Conservation (phyloP, 106 monocot species). For the Vanilla planifolia region DNA sequence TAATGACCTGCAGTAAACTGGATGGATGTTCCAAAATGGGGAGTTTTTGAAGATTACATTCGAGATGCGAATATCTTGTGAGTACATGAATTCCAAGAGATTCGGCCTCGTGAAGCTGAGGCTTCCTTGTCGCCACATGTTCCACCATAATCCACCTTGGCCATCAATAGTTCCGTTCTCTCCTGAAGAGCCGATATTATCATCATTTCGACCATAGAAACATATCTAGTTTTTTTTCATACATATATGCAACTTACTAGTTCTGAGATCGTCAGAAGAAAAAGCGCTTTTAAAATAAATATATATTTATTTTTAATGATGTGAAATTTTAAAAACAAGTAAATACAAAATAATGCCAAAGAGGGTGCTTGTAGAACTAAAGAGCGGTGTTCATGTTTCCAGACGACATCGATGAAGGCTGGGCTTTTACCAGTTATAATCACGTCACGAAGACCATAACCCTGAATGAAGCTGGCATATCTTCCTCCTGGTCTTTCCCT, state of each 20-base stretch:
- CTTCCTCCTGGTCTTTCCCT: slow-evolving; percentile 75
- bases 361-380: too few species aligned
- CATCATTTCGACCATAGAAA: too few species aligned
- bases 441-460: slow-evolving; percentile 59
- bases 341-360: too few species aligned
- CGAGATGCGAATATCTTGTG: slow-evolving; percentile 39
- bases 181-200: too few species aligned
- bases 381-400: too few species aligned
- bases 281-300: too few species aligned
- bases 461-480: slow-evolving; percentile 72
- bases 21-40: slow-evolving; percentile 58
- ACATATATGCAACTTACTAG: too few species aligned
- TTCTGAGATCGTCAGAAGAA: too few species aligned
- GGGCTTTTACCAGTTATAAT: slow-evolving; percentile 89
- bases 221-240: too few species aligned
- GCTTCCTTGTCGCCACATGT: slow-evolving; percentile 89
- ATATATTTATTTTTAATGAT: too few species aligned
- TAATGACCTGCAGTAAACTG: slow-evolving; percentile 50
- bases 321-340: too few species aligned
- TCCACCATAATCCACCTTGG: slow-evolving; percentile 95
- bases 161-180: slow-evolving; percentile 92
- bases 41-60: slow-evolving; percentile 38
- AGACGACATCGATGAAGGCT: too few species aligned
- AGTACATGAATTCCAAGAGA: slow-evolving; percentile 76
- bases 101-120: slow-evolving; percentile 74